phyloP scores from a whole-genome alignment of 768 basidiomycete genomes.

The Xerocomellus chrysenteron region DNA sequence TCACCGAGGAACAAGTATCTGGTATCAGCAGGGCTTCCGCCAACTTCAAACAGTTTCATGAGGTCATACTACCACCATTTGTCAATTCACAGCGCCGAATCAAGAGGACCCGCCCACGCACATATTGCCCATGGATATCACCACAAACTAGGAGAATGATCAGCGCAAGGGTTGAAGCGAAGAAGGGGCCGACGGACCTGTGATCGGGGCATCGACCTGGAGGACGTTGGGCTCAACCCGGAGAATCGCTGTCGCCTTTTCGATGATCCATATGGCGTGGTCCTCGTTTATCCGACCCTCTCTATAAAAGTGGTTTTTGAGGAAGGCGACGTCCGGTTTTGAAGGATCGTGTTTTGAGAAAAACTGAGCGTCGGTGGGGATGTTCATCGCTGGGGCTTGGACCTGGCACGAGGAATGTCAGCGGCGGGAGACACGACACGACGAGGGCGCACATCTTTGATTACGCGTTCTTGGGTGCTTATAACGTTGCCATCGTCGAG shows the following conservation, averaged over 20 bases:
- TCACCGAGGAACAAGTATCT: slow-evolving; percentile 91
- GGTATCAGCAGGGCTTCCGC: slow-evolving; percentile 91
- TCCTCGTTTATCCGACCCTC: slow-evolving; percentile 93
- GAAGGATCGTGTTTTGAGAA: slow-evolving; percentile 78
- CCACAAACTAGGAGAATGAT: slow-evolving; percentile 72
- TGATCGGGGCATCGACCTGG: slow-evolving; percentile 95
- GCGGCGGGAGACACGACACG: background rate
- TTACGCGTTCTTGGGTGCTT: slow-evolving; percentile 91
- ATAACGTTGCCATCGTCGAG: slow-evolving; percentile 91
- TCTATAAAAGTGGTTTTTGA: slow-evolving; percentile 99
- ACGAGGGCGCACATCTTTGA: slow-evolving; percentile 77
- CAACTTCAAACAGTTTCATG: slow-evolving; percentile 95
- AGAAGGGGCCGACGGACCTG: slow-evolving; percentile 51
- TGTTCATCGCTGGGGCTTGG: slow-evolving; percentile 93
- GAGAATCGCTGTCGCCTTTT: slow-evolving; percentile 82
- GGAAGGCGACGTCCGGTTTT: slow-evolving; percentile 93
- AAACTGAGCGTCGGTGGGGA: slow-evolving; percentile 93
- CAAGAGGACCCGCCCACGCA: slow-evolving; percentile 39
- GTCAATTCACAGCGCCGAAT: slow-evolving; percentile 16
- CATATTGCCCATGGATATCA: slow-evolving; percentile 99
- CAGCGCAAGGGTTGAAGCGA: background rate
- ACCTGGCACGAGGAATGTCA: slow-evolving; percentile 52
- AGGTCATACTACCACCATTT: slow-evolving; percentile 67
- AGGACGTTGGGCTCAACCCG: slow-evolving; percentile 86
- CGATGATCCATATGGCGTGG: slow-evolving; percentile 91